Base-by-base conservation (phyloP, 2,329 filamentous ascomycete species). In the Arachnopeziza araneosa region DNA sequence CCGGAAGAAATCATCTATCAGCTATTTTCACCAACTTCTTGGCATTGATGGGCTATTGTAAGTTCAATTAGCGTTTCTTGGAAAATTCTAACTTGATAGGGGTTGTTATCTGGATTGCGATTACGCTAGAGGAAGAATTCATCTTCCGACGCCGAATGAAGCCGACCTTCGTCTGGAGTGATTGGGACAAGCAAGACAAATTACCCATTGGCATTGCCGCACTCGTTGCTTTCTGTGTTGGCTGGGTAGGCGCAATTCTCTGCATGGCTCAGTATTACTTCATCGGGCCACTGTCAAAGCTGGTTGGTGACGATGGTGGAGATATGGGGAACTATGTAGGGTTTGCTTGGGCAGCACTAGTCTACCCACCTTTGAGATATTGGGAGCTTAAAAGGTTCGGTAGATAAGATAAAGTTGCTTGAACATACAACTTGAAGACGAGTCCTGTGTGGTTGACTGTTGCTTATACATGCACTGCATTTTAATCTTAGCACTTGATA, bases 191-290 rank as follows among this genome's bases (percentile, higher is more conserved):
- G 60, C 77, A 77, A 54, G 74, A 75, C 2, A 83, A 83, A 67
- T 74, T 89, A 4, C 86, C 87, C 0, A 59, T 87, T 17, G 87
- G 87, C 0, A 74, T 85, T 61, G 85, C 87, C 0, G 86, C 85
- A 0, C 73, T 87, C 8, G 66, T 77, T 1, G 80, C 86, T 0
- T 89, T 89, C 65, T 70, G 86, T 49, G 68, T 89, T 17, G 85
- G 86, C 2, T 89, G 86, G 85, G 79, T 78, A 2, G 85, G 86
- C 9, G 81, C 84, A 0, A 80, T 90, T 26, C 70, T 89, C 52
- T 86, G 80, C 61, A 89, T 89, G 86, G 83, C 83, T 23, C 86
- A 90, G 74, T 81, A 83, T 2, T 90, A 85, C 81, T 90, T 86
- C 71, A 64, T 70, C 50, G 86, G 87, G 1, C 86, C 86, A 0